A percentile compares a stretch with the other conserved stretches of the same genome.
phyloP scores from a whole-genome alignment of 129 eudicot genomes.

The Artemisia argyi region DNA sequence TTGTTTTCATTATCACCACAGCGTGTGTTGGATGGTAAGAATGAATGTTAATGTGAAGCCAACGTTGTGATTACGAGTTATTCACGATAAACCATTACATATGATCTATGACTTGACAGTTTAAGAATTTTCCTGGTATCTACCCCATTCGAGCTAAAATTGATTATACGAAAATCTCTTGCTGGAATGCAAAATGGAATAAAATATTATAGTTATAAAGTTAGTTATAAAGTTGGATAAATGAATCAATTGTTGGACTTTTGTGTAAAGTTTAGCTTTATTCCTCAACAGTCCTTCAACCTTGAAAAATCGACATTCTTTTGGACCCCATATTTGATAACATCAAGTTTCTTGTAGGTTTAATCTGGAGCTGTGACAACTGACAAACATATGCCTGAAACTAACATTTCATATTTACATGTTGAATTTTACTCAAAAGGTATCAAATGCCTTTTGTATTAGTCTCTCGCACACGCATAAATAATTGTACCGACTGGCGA shows the following conservation, averaged over 20 bases:
- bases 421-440: not conserved
- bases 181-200: no score
- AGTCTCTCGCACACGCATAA: not conserved
- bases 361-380: not conserved
- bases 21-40: no score
- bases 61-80: no score
- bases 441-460: not conserved
- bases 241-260: not conserved
- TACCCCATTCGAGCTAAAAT: no score
- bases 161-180: no score
- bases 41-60: no score
- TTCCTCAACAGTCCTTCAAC: not conserved
- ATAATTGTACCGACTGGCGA: not conserved
- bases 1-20: no score
- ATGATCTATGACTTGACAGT: no score
- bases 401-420: not conserved
- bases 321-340: not conserved
- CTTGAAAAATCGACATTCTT: conserved; percentile 1
- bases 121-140: no score
- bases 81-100: no score
- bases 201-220: no score
- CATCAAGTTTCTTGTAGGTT: not conserved
- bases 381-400: not conserved
- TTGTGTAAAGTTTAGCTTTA: not conserved
- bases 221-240: no score